These are phyloP conservation scores for Monascus ruber DNA, from an alignment of 2,329 filamentous ascomycete genomes.

Conservation along the genomic window DNA sequence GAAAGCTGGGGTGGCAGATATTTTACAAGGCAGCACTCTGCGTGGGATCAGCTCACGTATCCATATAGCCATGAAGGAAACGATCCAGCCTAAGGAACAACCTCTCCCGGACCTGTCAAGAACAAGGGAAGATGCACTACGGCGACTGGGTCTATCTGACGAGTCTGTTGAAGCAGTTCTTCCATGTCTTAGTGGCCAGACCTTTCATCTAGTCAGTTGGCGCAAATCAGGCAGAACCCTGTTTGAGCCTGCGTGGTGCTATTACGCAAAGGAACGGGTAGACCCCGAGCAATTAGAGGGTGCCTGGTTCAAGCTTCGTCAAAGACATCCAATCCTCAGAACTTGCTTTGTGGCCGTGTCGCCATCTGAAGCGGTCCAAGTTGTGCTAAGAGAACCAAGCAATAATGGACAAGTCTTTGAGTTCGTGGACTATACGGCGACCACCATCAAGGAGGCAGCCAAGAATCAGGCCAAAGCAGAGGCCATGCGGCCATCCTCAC, in stretches of 20 bases:
- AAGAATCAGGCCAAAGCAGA: slow-evolving; percentile 12
- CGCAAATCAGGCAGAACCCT: slow-evolving; percentile 19
- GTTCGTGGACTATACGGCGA: slow-evolving; percentile 6
- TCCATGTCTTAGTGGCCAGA: slow-evolving; percentile 22
- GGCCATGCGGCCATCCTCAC: slow-evolving; percentile 14
- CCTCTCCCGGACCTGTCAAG: slow-evolving; percentile 6
- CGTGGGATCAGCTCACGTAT: slow-evolving; percentile 17
- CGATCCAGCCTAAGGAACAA: slow-evolving; percentile 1
- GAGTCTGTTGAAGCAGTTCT: slow-evolving; percentile 15
- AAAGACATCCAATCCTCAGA: slow-evolving; percentile 21
- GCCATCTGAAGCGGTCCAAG: slow-evolving; percentile 14
- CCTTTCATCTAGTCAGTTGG: slow-evolving; percentile 22
- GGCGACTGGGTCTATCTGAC: slow-evolving; percentile 6
- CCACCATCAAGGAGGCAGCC: slow-evolving; percentile 6
- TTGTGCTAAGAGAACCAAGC: slow-evolving; percentile 16
- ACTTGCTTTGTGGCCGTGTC: slow-evolving; percentile 21
- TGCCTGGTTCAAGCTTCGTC: slow-evolving; percentile 19
- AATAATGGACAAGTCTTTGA: slow-evolving; percentile 11
- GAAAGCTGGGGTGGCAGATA: slow-evolving; percentile 19
- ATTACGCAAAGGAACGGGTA: slow-evolving; percentile 12
- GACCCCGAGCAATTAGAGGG: slow-evolving; percentile 13
- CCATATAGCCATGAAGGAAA: slow-evolving; percentile 1
- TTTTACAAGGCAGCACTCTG: slow-evolving; percentile 20
- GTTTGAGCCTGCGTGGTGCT: slow-evolving; percentile 21
- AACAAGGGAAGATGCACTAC: slow-evolving; percentile 6